phyloP scores from a whole-genome alignment of 306 rosid species.

The Sophora flavescens region DNA sequence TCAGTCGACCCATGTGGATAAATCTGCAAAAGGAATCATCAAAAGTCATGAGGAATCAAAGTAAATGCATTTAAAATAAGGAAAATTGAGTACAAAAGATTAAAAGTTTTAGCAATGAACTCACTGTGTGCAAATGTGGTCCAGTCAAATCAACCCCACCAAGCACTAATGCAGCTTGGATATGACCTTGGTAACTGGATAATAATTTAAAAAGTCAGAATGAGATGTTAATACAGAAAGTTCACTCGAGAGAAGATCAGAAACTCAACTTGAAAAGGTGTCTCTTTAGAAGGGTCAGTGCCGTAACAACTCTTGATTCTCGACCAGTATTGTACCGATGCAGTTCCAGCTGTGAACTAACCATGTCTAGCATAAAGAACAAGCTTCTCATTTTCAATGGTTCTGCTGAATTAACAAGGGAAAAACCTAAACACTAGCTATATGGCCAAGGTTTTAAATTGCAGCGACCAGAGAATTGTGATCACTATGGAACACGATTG shows the following conservation, averaged over 20 bases:
- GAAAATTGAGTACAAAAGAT: not conserved
- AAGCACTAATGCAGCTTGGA: conserved; percentile 93
- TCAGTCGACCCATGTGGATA: conserved; percentile 93
- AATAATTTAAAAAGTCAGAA: conserved; percentile 37
- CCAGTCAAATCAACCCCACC: conserved; percentile 97
- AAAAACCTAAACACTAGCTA: conserved; percentile 5
- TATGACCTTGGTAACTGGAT: conserved; percentile 85
- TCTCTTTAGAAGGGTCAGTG: conserved; percentile 60
- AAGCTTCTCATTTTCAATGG: conserved; percentile 41
- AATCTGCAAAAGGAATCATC: conserved; percentile 58
- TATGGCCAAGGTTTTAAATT: conserved; percentile 2
- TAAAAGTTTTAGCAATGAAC: conserved; percentile 44
- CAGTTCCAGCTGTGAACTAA: conserved; percentile 91
- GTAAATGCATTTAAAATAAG: conserved; percentile 31
- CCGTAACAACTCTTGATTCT: conserved; percentile 62
- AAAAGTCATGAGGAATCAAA: conserved; percentile 43
- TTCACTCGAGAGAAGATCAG: conserved; percentile 24
- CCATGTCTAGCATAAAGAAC: conserved; percentile 73
- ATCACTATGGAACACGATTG: not conserved
- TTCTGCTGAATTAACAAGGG: conserved; percentile 2
- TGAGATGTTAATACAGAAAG: not conserved
- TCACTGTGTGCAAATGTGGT: conserved; percentile 93
- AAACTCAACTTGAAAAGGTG: conserved; percentile 62
- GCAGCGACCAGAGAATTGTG: not conserved
- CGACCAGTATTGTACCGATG: conserved; percentile 95